Evolutionary conservation across 179 eudicot species (phyloP).

Genomic region (Nepenthes alata): DNA sequence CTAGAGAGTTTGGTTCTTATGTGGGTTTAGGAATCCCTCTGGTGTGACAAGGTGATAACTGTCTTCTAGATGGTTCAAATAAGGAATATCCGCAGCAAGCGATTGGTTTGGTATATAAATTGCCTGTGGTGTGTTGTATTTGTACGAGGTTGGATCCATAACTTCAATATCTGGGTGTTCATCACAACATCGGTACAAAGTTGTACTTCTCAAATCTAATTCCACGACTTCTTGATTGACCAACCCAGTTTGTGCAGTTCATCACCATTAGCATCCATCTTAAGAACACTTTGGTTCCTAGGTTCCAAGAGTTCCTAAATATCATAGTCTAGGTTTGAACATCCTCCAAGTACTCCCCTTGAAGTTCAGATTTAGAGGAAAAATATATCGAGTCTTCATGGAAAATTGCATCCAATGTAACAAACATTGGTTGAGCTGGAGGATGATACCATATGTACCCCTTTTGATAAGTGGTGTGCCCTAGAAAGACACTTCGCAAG

Average conservation of each 20-base stretch:
- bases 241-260: too few relatives aligned
- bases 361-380: slow-evolving; percentile 3
- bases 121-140: not conserved
- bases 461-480: slow-evolving; percentile 12
- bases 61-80: not conserved
- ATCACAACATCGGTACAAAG: too few relatives aligned
- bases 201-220: too few relatives aligned
- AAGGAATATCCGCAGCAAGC: not conserved
- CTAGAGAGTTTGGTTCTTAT: not conserved
- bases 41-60: not conserved
- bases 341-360: slow-evolving; percentile 7
- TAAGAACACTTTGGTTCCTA: too few relatives aligned
- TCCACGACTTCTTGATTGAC: too few relatives aligned
- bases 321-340: not conserved
- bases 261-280: too few relatives aligned
- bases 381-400: slow-evolving; percentile 8
- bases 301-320: not conserved
- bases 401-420: slow-evolving; percentile 6
- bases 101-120: not conserved
- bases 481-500: slow-evolving; percentile 11
- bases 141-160: not conserved
- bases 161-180: too few relatives aligned
- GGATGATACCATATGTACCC: slow-evolving; percentile 19
- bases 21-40: slow-evolving; percentile 2
- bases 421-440: slow-evolving; percentile 1